phyloP scores from a whole-genome alignment of 257 asterid species.

The Solanum sejunctum region DNA sequence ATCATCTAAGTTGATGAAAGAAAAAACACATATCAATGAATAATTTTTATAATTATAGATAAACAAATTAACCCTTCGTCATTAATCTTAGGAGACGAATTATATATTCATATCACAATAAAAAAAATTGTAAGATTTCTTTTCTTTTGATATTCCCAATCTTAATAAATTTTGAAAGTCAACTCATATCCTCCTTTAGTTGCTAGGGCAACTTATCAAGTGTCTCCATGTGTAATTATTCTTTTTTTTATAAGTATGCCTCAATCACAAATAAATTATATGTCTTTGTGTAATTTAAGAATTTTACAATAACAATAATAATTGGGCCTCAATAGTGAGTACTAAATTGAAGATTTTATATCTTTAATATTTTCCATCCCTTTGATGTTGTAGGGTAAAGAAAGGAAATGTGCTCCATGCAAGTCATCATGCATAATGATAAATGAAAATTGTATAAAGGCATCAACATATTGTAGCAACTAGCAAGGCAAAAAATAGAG shows the following conservation, averaged over 20 bases:
- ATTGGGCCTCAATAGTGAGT: neutral
- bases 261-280: neutral
- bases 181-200: neutral
- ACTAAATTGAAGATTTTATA: neutral
- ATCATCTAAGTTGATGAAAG: too few species aligned
- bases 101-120: too few species aligned
- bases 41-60: too few species aligned
- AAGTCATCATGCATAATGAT: neutral
- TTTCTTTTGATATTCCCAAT: too few species aligned
- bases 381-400: neutral
- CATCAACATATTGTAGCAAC: neutral
- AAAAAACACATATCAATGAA: too few species aligned
- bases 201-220: neutral
- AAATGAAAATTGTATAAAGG: neutral
- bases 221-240: neutral
- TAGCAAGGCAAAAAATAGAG: neutral
- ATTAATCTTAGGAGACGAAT: too few species aligned
- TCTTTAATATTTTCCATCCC: neutral
- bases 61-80: too few species aligned
- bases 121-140: too few species aligned
- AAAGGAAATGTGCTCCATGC: neutral
- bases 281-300: neutral
- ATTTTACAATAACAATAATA: neutral
- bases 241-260: neutral
- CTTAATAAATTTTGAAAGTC: too few species aligned